Conservation (phyloP, 208 protist species). For the Lotmaria passim region DNA sequence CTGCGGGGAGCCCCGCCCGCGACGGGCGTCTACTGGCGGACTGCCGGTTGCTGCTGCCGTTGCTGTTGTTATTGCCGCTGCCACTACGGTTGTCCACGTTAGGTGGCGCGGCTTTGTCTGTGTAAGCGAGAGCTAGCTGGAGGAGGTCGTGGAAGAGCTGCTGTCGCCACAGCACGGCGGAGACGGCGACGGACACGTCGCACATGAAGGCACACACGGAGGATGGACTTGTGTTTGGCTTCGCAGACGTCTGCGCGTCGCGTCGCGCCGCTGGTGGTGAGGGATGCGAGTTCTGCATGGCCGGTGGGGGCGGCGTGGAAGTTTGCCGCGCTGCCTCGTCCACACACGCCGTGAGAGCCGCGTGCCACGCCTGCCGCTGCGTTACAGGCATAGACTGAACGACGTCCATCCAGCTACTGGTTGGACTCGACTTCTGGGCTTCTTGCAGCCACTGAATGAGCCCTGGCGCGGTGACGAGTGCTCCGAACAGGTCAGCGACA, state of each 20-base stretch:
- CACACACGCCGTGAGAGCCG: neutral
- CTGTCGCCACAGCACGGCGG: slow-evolving; percentile 18
- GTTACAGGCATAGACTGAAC: neutral
- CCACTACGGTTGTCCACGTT: neutral
- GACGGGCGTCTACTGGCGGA: neutral
- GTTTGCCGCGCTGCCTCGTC: neutral
- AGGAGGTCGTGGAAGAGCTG: slow-evolving; percentile 16
- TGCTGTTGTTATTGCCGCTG: neutral
- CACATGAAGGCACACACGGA: slow-evolving; percentile 4
- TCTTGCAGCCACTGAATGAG: slow-evolving; percentile 29
- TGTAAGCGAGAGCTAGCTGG: slow-evolving; percentile 1
- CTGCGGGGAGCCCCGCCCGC: neutral
- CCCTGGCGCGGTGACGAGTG: slow-evolving; percentile 7
- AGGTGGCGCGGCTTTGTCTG: neutral
- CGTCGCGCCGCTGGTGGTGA: neutral
- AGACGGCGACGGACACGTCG: slow-evolving; percentile 7
- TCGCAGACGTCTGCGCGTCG: neutral
- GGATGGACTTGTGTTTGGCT: neutral
- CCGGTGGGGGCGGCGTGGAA: neutral
- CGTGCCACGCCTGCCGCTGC: slow-evolving; percentile 27
- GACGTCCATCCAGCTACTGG: slow-evolving; percentile 27
- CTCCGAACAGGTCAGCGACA: slow-evolving; percentile 21
- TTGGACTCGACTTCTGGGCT: slow-evolving; percentile 24
- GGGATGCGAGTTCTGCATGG: neutral
- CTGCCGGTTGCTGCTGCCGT: neutral